Conservation (phyloP, 495 filamentous ascomycete species). For the Evansstolkia leycettana region DNA sequence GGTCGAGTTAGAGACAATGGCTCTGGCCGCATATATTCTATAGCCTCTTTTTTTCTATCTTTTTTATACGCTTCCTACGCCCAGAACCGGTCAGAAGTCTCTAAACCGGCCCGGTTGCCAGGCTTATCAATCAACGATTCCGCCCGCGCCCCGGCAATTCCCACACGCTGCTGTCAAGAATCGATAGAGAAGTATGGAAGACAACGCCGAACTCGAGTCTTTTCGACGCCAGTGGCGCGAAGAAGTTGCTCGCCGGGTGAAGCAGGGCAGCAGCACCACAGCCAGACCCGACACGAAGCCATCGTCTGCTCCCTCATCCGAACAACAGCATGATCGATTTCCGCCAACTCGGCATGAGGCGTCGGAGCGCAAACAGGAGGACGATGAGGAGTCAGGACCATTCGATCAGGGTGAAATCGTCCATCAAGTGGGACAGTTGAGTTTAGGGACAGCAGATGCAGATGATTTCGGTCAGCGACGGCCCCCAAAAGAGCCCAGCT, state of each 20-base stretch:
- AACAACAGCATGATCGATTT: slow-evolving; percentile 13
- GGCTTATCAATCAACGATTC: slow-evolving; percentile 22
- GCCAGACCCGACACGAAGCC: slow-evolving; percentile 12
- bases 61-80: neutral
- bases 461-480: slow-evolving; percentile 17
- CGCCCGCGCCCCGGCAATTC: neutral
- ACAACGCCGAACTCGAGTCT: slow-evolving; percentile 61
- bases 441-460: slow-evolving; percentile 16
- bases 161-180: slow-evolving; percentile 1
- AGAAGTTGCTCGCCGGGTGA: slow-evolving; percentile 54
- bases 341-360: slow-evolving; percentile 24
- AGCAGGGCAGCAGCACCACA: slow-evolving; percentile 8
- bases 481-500: slow-evolving; percentile 42
- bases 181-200: slow-evolving; percentile 41
- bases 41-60: neutral
- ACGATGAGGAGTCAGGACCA: slow-evolving; percentile 26
- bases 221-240: slow-evolving; percentile 77
- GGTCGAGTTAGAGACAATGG: neutral
- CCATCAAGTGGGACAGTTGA: slow-evolving; percentile 25
- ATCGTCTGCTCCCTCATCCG: slow-evolving; percentile 11
- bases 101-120: neutral
- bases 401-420: slow-evolving; percentile 28
- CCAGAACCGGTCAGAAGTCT: neutral
- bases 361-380: slow-evolving; percentile 25
- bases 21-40: neutral